Base-by-base conservation (phyloP, 1,284 basidiomycete genomes). In the Porogramme epimiltina region DNA sequence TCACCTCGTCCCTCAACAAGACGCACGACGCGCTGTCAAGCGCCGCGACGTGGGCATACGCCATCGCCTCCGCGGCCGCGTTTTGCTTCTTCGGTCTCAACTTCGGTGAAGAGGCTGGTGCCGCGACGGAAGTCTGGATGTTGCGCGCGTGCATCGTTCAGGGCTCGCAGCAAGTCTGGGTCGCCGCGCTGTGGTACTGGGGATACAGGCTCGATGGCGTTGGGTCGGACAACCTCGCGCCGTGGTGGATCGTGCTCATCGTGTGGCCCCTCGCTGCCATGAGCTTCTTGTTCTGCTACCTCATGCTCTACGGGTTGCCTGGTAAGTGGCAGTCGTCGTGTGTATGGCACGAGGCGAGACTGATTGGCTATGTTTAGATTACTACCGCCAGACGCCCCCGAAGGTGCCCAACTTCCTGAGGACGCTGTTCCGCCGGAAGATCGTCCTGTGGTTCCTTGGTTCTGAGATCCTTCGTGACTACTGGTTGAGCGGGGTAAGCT, bases 171-270 rank as follows among this genome's bases (percentile, higher is more conserved):
- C 93, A 95, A 71, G 83, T 95, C 39, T 95, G 93, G 93, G 87
- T 95, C 10, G 90, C 93, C 2, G 93, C 91, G 8, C 73, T 96
- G 34, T 96, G 93, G 93, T 96, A 92, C 66, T 96, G 93, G 93
- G 93, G 93, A 61, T 84, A 88, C 70, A 81, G 84, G 45, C 76
- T 96, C 54, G 88, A 87, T 63, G 74, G 76, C 15, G 74, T 74
- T 13, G 52, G 70, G 37, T 72, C 79, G 39, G 73, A 72, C 47
- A 76, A 76, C 57, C 65, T 76, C 38, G 71, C 87, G 13, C 89
- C 91, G 0, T 92, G 90, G 89, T 92, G 86, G 85, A 89, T 95
- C 60, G 84, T 88, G 43, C 73, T 87, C 57, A 78, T 93, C 52
- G 80, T 93, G 23, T 95, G 92, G 91, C 92, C 93, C 1, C 68